Percentiles rank a stretch among this genome's conserved stretches.
Conservation (phyloP, 305 asterid species). For the Euphrasia arctica region DNA sequence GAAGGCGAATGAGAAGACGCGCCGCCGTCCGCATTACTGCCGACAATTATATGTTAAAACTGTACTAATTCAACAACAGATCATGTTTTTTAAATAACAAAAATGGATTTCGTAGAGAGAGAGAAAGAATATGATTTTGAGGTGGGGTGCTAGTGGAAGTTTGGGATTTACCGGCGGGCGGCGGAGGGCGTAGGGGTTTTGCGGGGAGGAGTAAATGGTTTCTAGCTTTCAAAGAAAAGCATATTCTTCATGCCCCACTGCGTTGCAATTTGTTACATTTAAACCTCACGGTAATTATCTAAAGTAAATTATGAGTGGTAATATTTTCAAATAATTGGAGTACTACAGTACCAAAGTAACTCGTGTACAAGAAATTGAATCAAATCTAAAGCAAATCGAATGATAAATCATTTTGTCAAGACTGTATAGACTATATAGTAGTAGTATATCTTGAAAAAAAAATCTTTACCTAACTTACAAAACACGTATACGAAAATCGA, state of each 20-base stretch:
- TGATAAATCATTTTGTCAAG: slow-evolving; percentile 12
- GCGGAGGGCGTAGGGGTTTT: too few species aligned
- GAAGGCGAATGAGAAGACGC: slow-evolving; percentile 37
- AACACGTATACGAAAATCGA: slow-evolving; percentile 18
- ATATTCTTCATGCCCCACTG: slow-evolving; percentile 22
- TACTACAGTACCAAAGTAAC: too few species aligned
- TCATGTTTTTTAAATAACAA: neutral
- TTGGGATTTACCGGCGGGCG: slow-evolving; percentile 25
- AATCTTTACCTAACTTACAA: slow-evolving; percentile 28
- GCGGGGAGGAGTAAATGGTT: slow-evolving; percentile 1
- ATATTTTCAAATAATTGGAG: too few species aligned
- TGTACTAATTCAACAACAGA: neutral
- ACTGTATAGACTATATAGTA: neutral
- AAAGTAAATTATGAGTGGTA: too few species aligned
- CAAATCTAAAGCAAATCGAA: too few species aligned
- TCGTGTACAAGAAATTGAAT: too few species aligned
- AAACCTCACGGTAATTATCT: too few species aligned
- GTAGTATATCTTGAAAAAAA: neutral
- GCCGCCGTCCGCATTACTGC: slow-evolving; percentile 44
- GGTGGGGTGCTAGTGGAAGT: neutral
- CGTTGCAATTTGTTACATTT: neutral
- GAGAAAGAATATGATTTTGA: neutral
- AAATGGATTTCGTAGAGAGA: neutral
- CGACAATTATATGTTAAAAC: neutral
- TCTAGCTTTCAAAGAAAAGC: slow-evolving; percentile 22